Evolutionary conservation across 768 basidiomycete genomes (phyloP).

Genomic region (Xerocomus brunneocitrinus): DNA sequence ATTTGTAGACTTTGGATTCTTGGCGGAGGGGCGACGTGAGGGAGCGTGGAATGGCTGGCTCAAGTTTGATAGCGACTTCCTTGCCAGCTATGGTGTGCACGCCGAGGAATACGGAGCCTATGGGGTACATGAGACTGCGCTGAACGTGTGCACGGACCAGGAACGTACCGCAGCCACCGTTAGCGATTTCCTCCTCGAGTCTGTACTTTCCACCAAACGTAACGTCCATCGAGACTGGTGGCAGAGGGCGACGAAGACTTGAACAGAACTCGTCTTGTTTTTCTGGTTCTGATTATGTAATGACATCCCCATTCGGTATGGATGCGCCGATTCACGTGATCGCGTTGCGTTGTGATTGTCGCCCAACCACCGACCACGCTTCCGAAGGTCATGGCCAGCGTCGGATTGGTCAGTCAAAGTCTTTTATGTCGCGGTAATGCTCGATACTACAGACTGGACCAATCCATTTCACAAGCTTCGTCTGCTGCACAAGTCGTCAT

Average conservation of each 20-base stretch:
- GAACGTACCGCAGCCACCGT: slow-evolving; percentile 70
- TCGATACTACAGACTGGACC: too few species aligned
- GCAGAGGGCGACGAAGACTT: slow-evolving; percentile 9
- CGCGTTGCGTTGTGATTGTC: slow-evolving; percentile 20
- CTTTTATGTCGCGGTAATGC: too few species aligned
- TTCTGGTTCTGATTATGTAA: slow-evolving; percentile 26
- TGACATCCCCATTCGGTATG: not conserved
- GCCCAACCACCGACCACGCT: too few species aligned
- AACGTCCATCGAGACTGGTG: slow-evolving; percentile 27
- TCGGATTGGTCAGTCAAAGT: too few species aligned
- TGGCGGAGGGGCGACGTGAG: slow-evolving; percentile 69
- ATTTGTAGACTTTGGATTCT: slow-evolving; percentile 90
- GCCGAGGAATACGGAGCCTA: slow-evolving; percentile 74
- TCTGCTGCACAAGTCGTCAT: too few species aligned
- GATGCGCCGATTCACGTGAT: slow-evolving; percentile 22
- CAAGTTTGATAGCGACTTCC: slow-evolving; percentile 80
- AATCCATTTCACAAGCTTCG: too few species aligned
- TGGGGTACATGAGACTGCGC: slow-evolving; percentile 10
- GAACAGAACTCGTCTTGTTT: slow-evolving; percentile 2
- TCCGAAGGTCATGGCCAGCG: too few species aligned
- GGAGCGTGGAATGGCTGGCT: slow-evolving; percentile 50
- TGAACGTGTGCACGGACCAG: slow-evolving; percentile 39
- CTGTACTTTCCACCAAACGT: slow-evolving; percentile 75
- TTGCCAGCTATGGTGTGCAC: slow-evolving; percentile 80
- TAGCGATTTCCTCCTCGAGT: slow-evolving; percentile 75